Conservation (phyloP, 1,139 yeast genomes). For the Geotrichum carabidarum region DNA sequence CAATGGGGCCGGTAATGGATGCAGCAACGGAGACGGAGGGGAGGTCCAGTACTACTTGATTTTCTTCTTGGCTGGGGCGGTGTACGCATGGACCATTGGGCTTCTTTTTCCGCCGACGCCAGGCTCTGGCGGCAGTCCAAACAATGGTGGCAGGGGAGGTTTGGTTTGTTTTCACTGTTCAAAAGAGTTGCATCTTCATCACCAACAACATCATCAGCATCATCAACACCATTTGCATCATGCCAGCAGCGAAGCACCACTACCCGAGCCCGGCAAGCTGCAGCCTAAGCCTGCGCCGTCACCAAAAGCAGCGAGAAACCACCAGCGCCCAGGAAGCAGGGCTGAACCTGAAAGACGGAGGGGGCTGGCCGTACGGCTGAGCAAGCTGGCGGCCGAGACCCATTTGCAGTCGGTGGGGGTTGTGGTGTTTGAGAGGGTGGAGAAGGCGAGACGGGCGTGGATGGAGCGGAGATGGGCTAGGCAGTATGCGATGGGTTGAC, state of each 20-base stretch:
- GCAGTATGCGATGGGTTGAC: no score
- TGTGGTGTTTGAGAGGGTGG: no score
- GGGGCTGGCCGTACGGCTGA: no score
- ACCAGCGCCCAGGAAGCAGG: no score
- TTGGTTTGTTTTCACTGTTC: background rate
- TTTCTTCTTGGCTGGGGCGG: background rate
- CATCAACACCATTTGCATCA: background rate
- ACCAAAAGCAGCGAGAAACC: background rate
- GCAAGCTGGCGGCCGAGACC: no score
- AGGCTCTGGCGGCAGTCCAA: no score
- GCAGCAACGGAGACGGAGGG: background rate
- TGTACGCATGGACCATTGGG: constrained; percentile 5
- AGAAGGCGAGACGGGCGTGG: no score
- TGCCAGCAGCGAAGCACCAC: background rate
- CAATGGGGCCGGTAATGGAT: background rate
- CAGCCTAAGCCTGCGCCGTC: background rate
- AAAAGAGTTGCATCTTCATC: background rate
- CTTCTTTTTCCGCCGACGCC: background rate
- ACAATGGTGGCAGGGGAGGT: background rate
- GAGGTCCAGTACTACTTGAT: background rate
- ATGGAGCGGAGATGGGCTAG: no score
- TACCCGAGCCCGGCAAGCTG: background rate
- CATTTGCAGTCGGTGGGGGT: no score
- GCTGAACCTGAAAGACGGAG: no score
- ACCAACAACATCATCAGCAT: background rate